These are phyloP conservation scores for Aspergillus steynii DNA, from an alignment of 495 filamentous ascomycete genomes.

Conservation along the genomic window DNA sequence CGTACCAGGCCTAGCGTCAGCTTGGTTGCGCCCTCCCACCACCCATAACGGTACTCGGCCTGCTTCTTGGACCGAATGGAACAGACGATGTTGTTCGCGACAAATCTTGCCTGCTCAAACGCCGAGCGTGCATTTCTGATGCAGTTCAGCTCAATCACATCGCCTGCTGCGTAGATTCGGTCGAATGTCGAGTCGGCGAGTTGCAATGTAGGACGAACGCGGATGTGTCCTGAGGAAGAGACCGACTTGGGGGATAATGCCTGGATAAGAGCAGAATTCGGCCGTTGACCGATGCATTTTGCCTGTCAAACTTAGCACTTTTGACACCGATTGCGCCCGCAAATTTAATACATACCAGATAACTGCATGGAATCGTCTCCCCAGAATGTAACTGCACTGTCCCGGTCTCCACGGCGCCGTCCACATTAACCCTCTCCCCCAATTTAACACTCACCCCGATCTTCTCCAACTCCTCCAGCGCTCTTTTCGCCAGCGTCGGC, in stretches of 20 bases:
- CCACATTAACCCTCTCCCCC: constrained; percentile 30
- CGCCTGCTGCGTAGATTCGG: constrained; percentile 52
- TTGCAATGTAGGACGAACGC: constrained; percentile 51
- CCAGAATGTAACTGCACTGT: constrained; percentile 13
- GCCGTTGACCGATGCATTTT: constrained; percentile 25
- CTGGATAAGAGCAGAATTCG: constrained; percentile 19
- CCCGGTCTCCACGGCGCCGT: constrained; percentile 4
- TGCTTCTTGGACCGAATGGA: constrained; percentile 25
- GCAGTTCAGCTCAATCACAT: constrained; percentile 48
- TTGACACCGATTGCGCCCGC: neutral
- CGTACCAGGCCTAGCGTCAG: constrained; percentile 25
- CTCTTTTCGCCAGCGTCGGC: constrained; percentile 35
- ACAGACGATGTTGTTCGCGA: constrained; percentile 47
- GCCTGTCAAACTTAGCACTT: constrained; percentile 14
- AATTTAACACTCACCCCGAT: constrained; percentile 45
- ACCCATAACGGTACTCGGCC: constrained; percentile 19
- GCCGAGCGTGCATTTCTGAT: constrained; percentile 48
- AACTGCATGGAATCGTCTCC: constrained; percentile 18
- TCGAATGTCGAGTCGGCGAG: constrained; percentile 32
- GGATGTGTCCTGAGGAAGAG: constrained; percentile 42
- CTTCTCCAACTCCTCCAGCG: constrained; percentile 32
- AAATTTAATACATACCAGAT: constrained; percentile 15
- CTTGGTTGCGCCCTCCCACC: constrained; percentile 27
- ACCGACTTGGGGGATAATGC: constrained; percentile 29
- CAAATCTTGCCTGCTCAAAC: constrained; percentile 42